Percentiles rank a stretch among this genome's conserved stretches.
Conservation (phyloP, 23 red algal species). For the Gracilaria vermiculophylla region DNA sequence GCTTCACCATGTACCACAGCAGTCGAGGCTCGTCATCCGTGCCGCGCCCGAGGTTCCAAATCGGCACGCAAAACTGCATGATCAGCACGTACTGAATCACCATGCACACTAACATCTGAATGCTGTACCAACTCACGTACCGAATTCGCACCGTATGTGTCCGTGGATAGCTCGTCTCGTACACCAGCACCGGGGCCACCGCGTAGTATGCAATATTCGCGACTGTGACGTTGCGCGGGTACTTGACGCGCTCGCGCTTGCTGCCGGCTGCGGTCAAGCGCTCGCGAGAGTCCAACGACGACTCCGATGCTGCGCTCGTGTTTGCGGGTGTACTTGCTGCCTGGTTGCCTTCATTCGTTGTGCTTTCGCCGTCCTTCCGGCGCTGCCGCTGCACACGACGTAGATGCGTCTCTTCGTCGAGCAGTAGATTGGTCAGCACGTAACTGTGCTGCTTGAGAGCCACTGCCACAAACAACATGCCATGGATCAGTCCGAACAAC, state of each 20-base stretch:
- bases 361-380: not conserved
- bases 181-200: constrained; percentile 81
- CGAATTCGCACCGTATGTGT: constrained; percentile 50
- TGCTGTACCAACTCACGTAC: constrained; percentile 63
- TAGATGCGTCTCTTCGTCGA: constrained; percentile 67
- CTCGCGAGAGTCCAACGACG: not conserved
- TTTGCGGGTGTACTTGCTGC: not conserved
- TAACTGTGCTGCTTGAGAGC: constrained; percentile 85
- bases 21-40: constrained; percentile 35
- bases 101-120: constrained; percentile 55
- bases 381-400: constrained; percentile 16
- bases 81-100: constrained; percentile 66
- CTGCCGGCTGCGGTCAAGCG: not conserved
- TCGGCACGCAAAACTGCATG: constrained; percentile 84
- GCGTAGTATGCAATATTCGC: constrained; percentile 78
- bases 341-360: not conserved
- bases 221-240: constrained; percentile 79
- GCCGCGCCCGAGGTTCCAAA: constrained; percentile 28
- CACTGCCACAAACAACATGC: constrained; percentile 56
- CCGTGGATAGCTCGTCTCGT: constrained; percentile 89
- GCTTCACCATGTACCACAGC: constrained; percentile 74
- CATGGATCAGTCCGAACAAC: constrained; percentile 64
- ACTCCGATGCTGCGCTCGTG: constrained; percentile 2
- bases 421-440: constrained; percentile 73
- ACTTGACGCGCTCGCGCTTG: constrained; percentile 3